Evolutionary conservation across 2,329 filamentous ascomycete species (phyloP), one percentile per base, ranked within the genome.

Genomic region (Aureobasidium sp.): DNA sequence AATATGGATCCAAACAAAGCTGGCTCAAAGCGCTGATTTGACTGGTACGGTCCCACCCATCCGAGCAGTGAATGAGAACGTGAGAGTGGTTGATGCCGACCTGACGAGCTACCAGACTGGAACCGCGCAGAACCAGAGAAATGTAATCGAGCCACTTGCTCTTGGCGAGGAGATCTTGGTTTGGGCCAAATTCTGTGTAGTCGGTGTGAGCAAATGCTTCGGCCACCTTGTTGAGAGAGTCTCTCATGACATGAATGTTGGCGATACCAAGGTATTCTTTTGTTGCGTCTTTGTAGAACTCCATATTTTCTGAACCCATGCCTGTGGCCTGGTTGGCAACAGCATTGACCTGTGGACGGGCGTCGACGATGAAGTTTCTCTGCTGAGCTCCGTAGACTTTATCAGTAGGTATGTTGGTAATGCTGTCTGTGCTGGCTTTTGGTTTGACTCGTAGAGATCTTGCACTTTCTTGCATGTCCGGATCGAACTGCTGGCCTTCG

Each of bases 191-290:
- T 1, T 89, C 85, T 0, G 90, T 89, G 32, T 97, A 82, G 73
- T 99, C 94, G 2, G 92, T 90, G 68, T 97, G 93, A 71, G 96
- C 97, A 70, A 99, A 79, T 3, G 91, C 88, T 66, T 96, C 92
- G 59, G 97, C 81, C 24, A 99, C 89, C 67, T 88, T 93, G 68
- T 88, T 87, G 37, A 99, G 80, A 1, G 93, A 97, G 65, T 89
- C 88, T 63, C 94, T 84, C 94, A 99, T 99, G 65, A 97, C 92
- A 71, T 99, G 94, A 64, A 99, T 97, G 72, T 99, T 99, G 73
- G 95, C 93, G 70, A 99, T 99, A 65, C 90, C 94, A 62, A 99
- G 82, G 71, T 95, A 99, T 34, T 88, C 88, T 75, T 97, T 96
- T 63, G 87, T 88, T 17, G 92, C 91, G 70, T 92, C 93, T 65